phyloP scores from a whole-genome alignment of 352 stramenopile genomes.

The Pythium scleroteichum region DNA sequence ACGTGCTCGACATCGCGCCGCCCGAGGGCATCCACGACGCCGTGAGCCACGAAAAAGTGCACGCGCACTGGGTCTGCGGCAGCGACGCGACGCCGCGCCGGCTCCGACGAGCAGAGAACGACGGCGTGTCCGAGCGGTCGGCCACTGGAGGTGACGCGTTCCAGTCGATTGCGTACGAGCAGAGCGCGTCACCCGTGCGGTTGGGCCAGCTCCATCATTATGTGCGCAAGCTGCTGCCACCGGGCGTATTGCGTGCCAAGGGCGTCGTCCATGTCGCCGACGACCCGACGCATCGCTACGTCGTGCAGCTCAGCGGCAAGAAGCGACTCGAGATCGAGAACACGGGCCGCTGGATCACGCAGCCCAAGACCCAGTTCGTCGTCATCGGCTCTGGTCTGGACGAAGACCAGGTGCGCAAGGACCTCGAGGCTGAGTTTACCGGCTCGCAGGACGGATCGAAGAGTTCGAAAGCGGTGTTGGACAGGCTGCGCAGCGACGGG shows the following conservation, averaged over 20 bases:
- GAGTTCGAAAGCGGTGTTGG: constrained; percentile 22
- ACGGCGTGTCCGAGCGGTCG: background rate
- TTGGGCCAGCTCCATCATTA: constrained; percentile 56
- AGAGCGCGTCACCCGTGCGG: constrained; percentile 30
- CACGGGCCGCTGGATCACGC: constrained; percentile 51
- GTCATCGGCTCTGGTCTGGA: constrained; percentile 60
- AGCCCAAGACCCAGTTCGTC: constrained; percentile 71
- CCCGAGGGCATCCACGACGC: constrained; percentile 51
- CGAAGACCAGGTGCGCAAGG: constrained; percentile 27
- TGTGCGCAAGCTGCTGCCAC: constrained; percentile 38
- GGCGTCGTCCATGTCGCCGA: constrained; percentile 68
- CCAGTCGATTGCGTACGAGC: constrained; percentile 51
- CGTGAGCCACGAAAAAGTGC: constrained; percentile 68
- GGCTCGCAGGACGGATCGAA: constrained; percentile 16
- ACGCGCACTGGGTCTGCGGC: constrained; percentile 58
- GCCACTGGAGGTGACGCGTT: constrained; percentile 29
- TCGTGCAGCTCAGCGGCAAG: constrained; percentile 73
- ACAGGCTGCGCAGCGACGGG: constrained; percentile 40
- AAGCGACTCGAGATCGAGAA: constrained; percentile 68
- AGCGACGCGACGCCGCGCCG: constrained; percentile 38
- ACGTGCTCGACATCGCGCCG: constrained; percentile 70
- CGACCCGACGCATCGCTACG: constrained; percentile 55
- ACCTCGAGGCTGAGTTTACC: constrained; percentile 36
- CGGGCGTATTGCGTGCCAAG: constrained; percentile 53
- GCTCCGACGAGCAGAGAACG: constrained; percentile 25